Evolutionary conservation across 2,329 filamentous ascomycete species (phyloP).

Genomic region (Lomentospora prolificans): DNA sequence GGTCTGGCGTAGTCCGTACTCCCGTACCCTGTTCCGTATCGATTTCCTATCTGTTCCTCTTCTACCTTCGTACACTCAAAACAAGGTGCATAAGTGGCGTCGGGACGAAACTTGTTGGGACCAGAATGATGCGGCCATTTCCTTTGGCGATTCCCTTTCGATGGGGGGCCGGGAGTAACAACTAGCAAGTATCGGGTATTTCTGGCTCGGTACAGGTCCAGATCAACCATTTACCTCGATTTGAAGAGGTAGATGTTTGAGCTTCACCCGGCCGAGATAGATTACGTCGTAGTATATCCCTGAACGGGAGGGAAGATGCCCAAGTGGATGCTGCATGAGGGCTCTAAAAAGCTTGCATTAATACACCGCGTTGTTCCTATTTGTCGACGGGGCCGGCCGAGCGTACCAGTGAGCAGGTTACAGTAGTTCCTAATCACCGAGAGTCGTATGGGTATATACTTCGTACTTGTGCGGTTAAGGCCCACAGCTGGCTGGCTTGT

Average conservation of each 20-base stretch:
- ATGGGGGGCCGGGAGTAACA: neutral
- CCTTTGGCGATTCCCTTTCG: neutral
- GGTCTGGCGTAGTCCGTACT: too few relatives aligned
- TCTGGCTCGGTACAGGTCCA: too few relatives aligned
- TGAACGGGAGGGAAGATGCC: neutral
- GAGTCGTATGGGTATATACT: neutral
- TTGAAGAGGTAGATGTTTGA: too few relatives aligned
- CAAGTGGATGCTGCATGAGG: conserved; percentile 5
- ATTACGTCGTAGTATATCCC: neutral
- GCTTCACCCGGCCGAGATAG: too few relatives aligned
- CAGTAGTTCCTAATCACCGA: neutral
- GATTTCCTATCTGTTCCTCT: too few relatives aligned
- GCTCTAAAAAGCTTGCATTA: conserved; percentile 2
- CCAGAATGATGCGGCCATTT: neutral
- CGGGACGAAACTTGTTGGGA: conserved; percentile 1
- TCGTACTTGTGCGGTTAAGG: too few relatives aligned
- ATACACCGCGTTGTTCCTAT: neutral
- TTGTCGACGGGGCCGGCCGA: neutral
- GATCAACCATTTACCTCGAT: too few relatives aligned
- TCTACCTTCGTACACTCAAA: too few relatives aligned
- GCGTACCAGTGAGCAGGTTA: neutral
- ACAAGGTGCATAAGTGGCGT: neutral
- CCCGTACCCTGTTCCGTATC: too few relatives aligned
- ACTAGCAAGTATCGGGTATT: too few relatives aligned
- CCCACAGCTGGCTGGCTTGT: too few relatives aligned